phyloP scores from a whole-genome alignment of 2,329 filamentous ascomycete genomes.

The Colletotrichum australisinense region DNA sequence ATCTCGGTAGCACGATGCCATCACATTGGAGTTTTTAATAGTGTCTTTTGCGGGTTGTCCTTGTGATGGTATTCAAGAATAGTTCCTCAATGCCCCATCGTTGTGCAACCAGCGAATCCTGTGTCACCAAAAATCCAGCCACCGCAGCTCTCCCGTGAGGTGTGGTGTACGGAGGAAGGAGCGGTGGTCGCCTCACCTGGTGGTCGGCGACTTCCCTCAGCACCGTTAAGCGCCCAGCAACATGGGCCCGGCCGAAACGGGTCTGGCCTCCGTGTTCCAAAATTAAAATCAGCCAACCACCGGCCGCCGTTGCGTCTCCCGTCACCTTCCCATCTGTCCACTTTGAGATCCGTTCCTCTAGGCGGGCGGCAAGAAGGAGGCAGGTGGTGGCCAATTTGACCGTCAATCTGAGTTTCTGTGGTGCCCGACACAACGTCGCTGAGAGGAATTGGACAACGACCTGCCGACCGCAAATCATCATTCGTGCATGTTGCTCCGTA shows the following conservation, averaged over 20 bases:
- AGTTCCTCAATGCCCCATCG: background rate
- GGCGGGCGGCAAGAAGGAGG: conserved; percentile 25
- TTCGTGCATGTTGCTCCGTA: background rate
- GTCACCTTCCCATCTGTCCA: conserved; percentile 26
- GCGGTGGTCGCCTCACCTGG: conserved; percentile 13
- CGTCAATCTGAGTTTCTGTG: background rate
- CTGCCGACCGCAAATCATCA: conserved; percentile 15
- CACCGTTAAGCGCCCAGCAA: conserved; percentile 34
- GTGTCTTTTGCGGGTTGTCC: background rate
- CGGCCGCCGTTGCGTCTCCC: conserved; percentile 1
- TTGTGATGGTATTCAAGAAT: background rate
- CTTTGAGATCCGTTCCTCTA: conserved; percentile 19
- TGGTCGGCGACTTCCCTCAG: background rate
- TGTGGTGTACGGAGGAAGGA: too few relatives aligned
- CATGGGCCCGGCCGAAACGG: conserved; percentile 25
- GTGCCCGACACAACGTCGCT: conserved; percentile 6
- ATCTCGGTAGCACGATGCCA: background rate
- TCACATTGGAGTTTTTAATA: background rate
- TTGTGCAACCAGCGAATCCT: conserved; percentile 16
- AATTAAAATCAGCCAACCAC: conserved; percentile 29
- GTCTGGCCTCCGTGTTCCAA: conserved; percentile 32
- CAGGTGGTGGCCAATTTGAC: background rate
- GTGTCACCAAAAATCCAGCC: conserved; percentile 1
- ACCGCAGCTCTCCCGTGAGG: conserved; percentile 4
- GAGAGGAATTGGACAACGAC: background rate